Percentiles rank a stretch among this genome's conserved stretches.
Conservation (phyloP, 2,329 filamentous ascomycete species). For the Talaromyces funiculosus region DNA sequence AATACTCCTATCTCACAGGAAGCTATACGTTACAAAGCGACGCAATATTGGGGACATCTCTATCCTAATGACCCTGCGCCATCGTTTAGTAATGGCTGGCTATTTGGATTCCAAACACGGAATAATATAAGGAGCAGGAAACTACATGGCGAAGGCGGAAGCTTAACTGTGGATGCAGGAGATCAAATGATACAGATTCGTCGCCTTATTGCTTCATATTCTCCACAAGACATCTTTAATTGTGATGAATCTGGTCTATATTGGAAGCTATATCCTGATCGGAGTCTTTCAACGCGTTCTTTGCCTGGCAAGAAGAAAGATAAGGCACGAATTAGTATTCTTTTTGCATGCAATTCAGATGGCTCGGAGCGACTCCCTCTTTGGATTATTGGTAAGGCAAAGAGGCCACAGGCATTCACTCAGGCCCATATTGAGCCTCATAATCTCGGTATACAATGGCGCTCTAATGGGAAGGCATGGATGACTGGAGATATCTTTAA, state of each 20-base stretch:
- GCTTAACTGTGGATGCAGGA: background rate
- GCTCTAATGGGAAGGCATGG: conserved; percentile 20
- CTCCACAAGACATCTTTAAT: background rate
- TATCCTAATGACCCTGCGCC: background rate
- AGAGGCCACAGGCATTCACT: conserved; percentile 18
- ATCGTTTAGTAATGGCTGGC: conserved; percentile 1
- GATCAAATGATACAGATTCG: background rate
- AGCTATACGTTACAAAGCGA: background rate
- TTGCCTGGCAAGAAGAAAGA: conserved; percentile 12
- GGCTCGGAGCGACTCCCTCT: conserved; percentile 21
- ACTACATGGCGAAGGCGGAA: background rate
- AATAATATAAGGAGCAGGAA: background rate
- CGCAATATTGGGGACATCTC: background rate
- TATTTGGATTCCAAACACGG: background rate
- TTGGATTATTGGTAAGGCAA: conserved; percentile 19
- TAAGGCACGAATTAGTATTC: conserved; percentile 1
- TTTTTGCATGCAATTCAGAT: conserved; percentile 3
- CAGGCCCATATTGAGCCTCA: conserved; percentile 16
- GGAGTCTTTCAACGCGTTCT: conserved; percentile 8
- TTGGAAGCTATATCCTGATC: conserved; percentile 9
- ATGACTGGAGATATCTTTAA: conserved; percentile 16
- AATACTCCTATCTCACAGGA: too few species aligned
- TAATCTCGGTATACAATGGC: conserved; percentile 21
- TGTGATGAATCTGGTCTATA: background rate
- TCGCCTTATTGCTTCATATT: background rate